A percentile compares a stretch with the other conserved stretches of the same genome.
Conservation (phyloP, 148 eudicot species). For the Fagopyrum tataricum region DNA sequence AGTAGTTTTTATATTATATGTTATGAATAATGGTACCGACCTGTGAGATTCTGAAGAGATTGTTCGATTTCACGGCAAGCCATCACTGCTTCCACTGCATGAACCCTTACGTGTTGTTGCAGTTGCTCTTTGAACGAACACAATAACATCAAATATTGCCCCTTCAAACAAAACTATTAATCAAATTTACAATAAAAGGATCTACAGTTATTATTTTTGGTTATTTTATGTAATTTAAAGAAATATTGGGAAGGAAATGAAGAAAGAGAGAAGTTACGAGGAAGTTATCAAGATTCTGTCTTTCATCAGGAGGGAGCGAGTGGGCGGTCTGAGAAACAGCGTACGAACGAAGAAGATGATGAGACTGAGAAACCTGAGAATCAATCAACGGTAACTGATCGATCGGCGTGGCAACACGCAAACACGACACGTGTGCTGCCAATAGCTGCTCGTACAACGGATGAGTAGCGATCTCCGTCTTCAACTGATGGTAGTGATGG, state of each 20-base stretch:
- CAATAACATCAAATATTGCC: slow-evolving; percentile 71
- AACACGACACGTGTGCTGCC: slow-evolving; percentile 76
- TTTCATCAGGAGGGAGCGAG: slow-evolving; percentile 55
- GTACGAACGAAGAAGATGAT: slow-evolving; percentile 58
- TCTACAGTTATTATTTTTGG: too few relatives aligned
- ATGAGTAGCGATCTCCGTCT: slow-evolving; percentile 66
- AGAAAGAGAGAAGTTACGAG: slow-evolving; percentile 33
- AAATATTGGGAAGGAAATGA: background rate
- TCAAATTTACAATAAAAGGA: background rate
- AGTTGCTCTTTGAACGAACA: slow-evolving; percentile 90
- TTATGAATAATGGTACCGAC: slow-evolving; percentile 20
- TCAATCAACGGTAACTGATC: slow-evolving; percentile 83
- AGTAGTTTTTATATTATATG: background rate
- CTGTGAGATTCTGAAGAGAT: slow-evolving; percentile 67
- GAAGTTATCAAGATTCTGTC: slow-evolving; percentile 87
- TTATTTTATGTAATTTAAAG: background rate
- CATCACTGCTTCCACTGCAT: slow-evolving; percentile 98
- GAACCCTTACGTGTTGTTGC: slow-evolving; percentile 94
- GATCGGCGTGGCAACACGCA: slow-evolving; percentile 91
- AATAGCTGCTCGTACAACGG: slow-evolving; percentile 84
- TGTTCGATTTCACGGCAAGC: slow-evolving; percentile 96
- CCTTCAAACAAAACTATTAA: slow-evolving; percentile 24
- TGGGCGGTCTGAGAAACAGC: slow-evolving; percentile 34
- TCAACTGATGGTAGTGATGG: slow-evolving; percentile 17
- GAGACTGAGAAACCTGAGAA: slow-evolving; percentile 67